Percentiles rank a stretch among this genome's conserved stretches.
Conservation (phyloP, 106 monocot species). For the Chionographis japonica region DNA sequence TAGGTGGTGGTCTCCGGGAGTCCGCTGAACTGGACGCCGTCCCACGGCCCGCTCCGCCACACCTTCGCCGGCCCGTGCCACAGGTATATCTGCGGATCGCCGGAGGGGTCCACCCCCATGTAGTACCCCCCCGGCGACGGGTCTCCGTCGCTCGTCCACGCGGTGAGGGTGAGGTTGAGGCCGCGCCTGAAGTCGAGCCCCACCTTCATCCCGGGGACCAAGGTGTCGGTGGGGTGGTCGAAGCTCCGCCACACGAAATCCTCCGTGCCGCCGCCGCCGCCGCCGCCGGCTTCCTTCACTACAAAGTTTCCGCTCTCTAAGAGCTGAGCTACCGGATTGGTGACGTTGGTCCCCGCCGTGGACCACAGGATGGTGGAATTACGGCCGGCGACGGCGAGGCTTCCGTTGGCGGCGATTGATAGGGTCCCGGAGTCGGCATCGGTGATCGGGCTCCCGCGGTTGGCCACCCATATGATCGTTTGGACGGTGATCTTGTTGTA, state of each 20-base stretch:
- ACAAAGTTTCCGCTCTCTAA: conserved; percentile 26
- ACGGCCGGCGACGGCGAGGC: background rate
- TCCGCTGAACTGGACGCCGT: conserved; percentile 28
- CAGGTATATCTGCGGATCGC: conserved; percentile 13
- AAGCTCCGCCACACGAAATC: conserved; percentile 43
- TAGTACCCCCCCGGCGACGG: conserved; percentile 2
- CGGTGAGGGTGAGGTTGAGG: conserved; percentile 14
- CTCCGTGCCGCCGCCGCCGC: too few species aligned
- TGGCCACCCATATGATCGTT: background rate
- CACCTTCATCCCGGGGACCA: conserved; percentile 46
- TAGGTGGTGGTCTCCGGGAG: conserved; percentile 20
- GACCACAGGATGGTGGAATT: background rate
- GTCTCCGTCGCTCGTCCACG: conserved; percentile 20
- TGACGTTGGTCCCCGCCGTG: too few species aligned
- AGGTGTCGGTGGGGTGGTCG: conserved; percentile 47
- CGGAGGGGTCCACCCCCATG: background rate
- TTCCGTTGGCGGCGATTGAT: background rate
- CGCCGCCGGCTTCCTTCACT: conserved; percentile 4
- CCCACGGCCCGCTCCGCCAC: conserved; percentile 33
- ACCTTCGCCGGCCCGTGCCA: background rate
- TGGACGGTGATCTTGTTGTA: conserved; percentile 1
- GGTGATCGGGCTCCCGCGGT: background rate
- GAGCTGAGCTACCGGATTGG: conserved; percentile 6
- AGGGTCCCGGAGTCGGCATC: background rate
- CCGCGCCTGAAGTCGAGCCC: conserved; percentile 15